Conservation (phyloP, 2,329 filamentous ascomycete genomes). For the Epichloe amarillans region DNA sequence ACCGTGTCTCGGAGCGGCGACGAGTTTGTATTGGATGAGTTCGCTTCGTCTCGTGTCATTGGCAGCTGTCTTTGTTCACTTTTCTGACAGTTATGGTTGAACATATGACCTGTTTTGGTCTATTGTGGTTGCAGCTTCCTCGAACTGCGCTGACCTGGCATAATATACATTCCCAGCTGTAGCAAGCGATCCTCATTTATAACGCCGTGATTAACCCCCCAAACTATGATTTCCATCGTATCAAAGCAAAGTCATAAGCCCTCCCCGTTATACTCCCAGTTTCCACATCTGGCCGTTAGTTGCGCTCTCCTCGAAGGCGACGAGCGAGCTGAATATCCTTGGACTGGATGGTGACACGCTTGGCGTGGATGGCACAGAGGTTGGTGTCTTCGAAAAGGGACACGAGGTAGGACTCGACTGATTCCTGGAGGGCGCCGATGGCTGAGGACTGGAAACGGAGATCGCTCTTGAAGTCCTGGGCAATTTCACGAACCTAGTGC, state of each 20-base stretch:
- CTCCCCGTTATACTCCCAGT: constrained; percentile 7
- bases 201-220: constrained; percentile 35
- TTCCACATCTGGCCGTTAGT: constrained; percentile 40
- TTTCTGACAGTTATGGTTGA: neutral
- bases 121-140: constrained; percentile 12
- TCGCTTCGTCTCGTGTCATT: no score
- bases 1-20: no score
- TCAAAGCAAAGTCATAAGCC: constrained; percentile 29
- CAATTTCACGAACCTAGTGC: constrained; percentile 72
- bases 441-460: constrained; percentile 97
- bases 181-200: constrained; percentile 27
- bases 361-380: constrained; percentile 96
- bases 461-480: constrained; percentile 88
- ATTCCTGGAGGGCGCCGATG: constrained; percentile 95
- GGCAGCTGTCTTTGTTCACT: no score
- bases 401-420: constrained; percentile 96
- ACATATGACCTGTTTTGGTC: neutral
- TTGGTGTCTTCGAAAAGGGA: constrained; percentile 98
- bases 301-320: constrained; percentile 86
- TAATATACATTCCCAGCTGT: constrained; percentile 32
- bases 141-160: constrained; percentile 13
- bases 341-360: constrained; percentile 95
- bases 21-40: neutral
- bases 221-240: constrained; percentile 23
- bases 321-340: constrained; percentile 97